phyloP scores from a whole-genome alignment of 768 basidiomycete species.

The Agrocybe praecox region DNA sequence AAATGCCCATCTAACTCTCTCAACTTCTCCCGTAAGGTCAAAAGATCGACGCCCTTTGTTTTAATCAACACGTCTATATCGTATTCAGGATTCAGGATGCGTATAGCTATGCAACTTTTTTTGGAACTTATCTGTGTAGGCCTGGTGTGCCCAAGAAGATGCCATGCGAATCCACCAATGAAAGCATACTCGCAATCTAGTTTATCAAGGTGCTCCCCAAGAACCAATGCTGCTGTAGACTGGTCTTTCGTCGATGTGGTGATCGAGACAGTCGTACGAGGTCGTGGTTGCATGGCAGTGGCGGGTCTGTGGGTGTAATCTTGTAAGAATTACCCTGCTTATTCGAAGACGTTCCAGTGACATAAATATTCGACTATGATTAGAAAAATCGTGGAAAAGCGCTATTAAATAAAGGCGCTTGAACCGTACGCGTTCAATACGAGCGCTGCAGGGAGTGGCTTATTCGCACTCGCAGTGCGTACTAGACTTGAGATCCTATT shows the following conservation, averaged over 20 bases:
- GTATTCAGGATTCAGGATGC: too few species aligned
- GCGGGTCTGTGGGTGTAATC: background rate
- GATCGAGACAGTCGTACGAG: slow-evolving; percentile 17
- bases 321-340: too few species aligned
- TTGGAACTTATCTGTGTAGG: slow-evolving; percentile 27
- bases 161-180: slow-evolving; percentile 33
- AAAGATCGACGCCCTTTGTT: slow-evolving; percentile 15
- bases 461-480: too few species aligned
- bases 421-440: too few species aligned
- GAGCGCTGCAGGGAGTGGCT: too few species aligned
- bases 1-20: slow-evolving; percentile 22
- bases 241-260: slow-evolving; percentile 22
- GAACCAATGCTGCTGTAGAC: slow-evolving; percentile 13
- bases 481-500: too few species aligned
- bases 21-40: slow-evolving; percentile 19
- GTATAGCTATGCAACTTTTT: slow-evolving; percentile 1
- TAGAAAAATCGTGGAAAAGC: too few species aligned
- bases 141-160: slow-evolving; percentile 25
- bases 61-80: slow-evolving; percentile 34
- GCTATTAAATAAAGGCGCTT: too few species aligned
- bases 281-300: slow-evolving; percentile 4
- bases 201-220: slow-evolving; percentile 18
- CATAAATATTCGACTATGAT: too few species aligned
- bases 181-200: slow-evolving; percentile 26
- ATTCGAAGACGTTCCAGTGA: too few species aligned